Conservation (phyloP, 2,329 filamentous ascomycete genomes). For the Fonsecaea nubica region DNA sequence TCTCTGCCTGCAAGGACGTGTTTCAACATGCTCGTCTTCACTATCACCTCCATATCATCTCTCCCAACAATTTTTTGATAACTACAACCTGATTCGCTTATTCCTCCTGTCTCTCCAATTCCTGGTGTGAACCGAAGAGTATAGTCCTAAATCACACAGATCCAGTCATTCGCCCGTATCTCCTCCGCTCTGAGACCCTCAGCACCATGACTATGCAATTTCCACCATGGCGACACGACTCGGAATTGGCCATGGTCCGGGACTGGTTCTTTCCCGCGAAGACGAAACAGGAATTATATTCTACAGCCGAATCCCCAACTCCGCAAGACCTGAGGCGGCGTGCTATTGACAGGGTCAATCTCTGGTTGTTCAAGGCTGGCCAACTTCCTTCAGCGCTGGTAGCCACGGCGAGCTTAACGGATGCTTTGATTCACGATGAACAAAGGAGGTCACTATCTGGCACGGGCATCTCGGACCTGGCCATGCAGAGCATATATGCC, state of each 20-base stretch:
- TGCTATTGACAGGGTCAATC: slow-evolving; percentile 37
- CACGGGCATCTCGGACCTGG: slow-evolving; percentile 32
- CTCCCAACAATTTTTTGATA: not conserved
- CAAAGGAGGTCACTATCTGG: slow-evolving; percentile 1
- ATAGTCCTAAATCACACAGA: not conserved
- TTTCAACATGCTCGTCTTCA: not conserved
- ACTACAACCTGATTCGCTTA: not conserved
- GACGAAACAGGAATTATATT: slow-evolving; percentile 34
- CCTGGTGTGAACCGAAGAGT: not conserved
- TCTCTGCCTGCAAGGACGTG: not conserved
- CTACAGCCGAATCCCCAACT: not conserved
- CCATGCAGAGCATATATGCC: slow-evolving; percentile 40
- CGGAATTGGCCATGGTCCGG: slow-evolving; percentile 40
- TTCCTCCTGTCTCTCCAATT: not conserved
- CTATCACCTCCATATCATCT: slow-evolving; percentile 2
- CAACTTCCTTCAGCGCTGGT: slow-evolving; percentile 34
- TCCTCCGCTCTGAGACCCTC: not conserved
- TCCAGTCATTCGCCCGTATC: not conserved
- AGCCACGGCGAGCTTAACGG: slow-evolving; percentile 38
- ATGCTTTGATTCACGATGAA: slow-evolving; percentile 39
- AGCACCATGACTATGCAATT: slow-evolving; percentile 28
- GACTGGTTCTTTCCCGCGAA: slow-evolving; percentile 40
- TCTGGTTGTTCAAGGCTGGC: slow-evolving; percentile 39
- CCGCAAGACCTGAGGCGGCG: slow-evolving; percentile 35
- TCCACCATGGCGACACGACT: slow-evolving; percentile 38